Conservation (phyloP, 2,329 filamentous ascomycete genomes). For the Coniochaeta ligniaria region DNA sequence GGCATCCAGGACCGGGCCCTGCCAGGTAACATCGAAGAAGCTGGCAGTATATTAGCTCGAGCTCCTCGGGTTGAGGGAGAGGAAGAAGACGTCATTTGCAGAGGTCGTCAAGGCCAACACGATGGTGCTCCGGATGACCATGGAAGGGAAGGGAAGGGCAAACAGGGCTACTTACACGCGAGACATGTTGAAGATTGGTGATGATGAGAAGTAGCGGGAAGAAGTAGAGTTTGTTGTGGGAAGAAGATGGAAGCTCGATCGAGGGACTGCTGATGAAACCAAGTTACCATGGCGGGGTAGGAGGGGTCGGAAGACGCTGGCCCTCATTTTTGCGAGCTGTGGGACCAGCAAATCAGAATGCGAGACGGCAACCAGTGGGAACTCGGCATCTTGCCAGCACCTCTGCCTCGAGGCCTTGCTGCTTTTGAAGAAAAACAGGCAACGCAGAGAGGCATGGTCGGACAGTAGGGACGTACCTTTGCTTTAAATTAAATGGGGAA, state of each 20-base stretch:
- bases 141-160: neutral
- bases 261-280: constrained; percentile 23
- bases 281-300: constrained; percentile 28
- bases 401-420: neutral
- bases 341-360: constrained; percentile 13
- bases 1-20: constrained; percentile 62
- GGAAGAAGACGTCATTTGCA: no score
- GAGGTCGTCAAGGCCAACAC: no score
- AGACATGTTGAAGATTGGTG: constrained; percentile 55
- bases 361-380: no score
- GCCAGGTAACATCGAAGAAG: constrained; percentile 69
- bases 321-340: constrained; percentile 17
- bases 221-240: constrained; percentile 20
- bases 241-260: constrained; percentile 22
- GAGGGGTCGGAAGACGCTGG: constrained; percentile 29
- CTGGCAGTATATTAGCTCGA: constrained; percentile 21
- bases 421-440: neutral
- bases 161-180: constrained; percentile 53
- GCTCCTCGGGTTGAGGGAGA: constrained; percentile 6
- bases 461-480: neutral
- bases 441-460: neutral
- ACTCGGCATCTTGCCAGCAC: no score
- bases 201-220: no score
- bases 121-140: no score
- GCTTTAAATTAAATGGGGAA: neutral